Evolutionary conservation across 2,329 filamentous ascomycete species (phyloP), one percentile per base, ranked within the genome.

Genomic region (Alternaria sp.): DNA sequence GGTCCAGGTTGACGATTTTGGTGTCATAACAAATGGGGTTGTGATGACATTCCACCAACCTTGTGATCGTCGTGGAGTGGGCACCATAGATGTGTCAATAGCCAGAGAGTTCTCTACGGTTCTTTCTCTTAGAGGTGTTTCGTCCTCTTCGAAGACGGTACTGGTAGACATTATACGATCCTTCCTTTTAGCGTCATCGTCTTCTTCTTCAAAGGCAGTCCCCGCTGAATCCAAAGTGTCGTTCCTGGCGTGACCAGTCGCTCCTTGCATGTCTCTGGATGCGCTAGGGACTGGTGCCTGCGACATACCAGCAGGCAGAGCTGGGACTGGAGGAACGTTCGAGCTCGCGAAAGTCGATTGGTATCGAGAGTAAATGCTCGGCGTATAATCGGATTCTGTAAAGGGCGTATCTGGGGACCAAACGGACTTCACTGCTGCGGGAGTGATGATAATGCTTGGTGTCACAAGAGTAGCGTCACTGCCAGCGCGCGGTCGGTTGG

Each of bases 11-110:
- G 75, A 71, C 61, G 79, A 72, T 70, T 76, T 68, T 50, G 79
- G 67, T 64, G 82, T 76, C 56, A 75, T 72, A 23, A 78, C 74
- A 71, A 93, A 93, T 0, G 91, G 91, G 1, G 91, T 91, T 8
- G 87, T 89, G 59, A 93, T 88, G 68, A 91, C 85, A 71, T 92
- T 91, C 91, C 91, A 93, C 91, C 91, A 93, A 19, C 91, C 91
- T 63, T 85, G 84, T 25, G 89, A 90, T 59, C 84, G 85, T 11
- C 87, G 85, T 45, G 83, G 85, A 26, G 86, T 87, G 44, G 86
- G 87, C 6, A 80, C 71, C 19, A 77, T 67, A 15, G 71, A 70
- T 4, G 79, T 80, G 52, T 82, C 77, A 23, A 81, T 69, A 50
- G 74, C 68, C 46, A 81, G 56, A 51, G 84, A 78, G 15, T 69